These are phyloP conservation scores for Metschnikowia cerradonensis DNA, from an alignment of 805 yeast genomes.

Conservation along the genomic window DNA sequence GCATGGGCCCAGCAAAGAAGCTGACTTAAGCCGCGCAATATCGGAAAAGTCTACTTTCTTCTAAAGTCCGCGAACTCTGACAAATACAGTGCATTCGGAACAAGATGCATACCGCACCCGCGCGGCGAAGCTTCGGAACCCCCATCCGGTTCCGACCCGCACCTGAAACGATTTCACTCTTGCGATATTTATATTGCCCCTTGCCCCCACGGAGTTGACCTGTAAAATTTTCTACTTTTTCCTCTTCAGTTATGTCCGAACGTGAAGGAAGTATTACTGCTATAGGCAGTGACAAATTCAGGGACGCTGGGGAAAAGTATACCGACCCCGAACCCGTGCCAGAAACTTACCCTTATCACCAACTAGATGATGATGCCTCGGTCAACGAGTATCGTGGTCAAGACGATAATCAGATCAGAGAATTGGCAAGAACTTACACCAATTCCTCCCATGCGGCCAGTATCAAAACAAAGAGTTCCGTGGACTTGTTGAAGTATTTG, in stretches of 20 bases:
- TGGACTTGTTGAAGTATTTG: constrained; percentile 34
- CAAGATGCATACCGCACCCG: neutral
- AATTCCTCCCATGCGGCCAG: constrained; percentile 13
- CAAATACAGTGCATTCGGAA: neutral
- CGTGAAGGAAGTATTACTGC: constrained; percentile 11
- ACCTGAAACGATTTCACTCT: neutral
- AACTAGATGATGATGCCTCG: constrained; percentile 7
- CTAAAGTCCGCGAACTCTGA: neutral
- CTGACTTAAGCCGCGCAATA: neutral
- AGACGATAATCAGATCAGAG: constrained; percentile 32
- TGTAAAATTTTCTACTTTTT: too few relatives aligned
- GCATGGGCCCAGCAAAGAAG: neutral
- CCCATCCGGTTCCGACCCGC: constrained; percentile 2
- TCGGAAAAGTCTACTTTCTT: neutral
- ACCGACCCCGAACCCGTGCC: constrained; percentile 11
- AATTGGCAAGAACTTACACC: constrained; percentile 43
- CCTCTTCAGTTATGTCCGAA: constrained; percentile 3
- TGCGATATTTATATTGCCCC: neutral
- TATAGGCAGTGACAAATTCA: constrained; percentile 8
- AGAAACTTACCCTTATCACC: neutral
- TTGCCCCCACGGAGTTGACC: neutral
- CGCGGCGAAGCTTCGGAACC: neutral
- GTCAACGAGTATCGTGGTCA: constrained; percentile 33
- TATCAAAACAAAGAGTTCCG: constrained; percentile 16
- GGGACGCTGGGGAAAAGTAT: constrained; percentile 7